Evolutionary conservation across 2,329 filamentous ascomycete genomes (phyloP).

Genomic region (Phyllosticta paracitricarpa): DNA sequence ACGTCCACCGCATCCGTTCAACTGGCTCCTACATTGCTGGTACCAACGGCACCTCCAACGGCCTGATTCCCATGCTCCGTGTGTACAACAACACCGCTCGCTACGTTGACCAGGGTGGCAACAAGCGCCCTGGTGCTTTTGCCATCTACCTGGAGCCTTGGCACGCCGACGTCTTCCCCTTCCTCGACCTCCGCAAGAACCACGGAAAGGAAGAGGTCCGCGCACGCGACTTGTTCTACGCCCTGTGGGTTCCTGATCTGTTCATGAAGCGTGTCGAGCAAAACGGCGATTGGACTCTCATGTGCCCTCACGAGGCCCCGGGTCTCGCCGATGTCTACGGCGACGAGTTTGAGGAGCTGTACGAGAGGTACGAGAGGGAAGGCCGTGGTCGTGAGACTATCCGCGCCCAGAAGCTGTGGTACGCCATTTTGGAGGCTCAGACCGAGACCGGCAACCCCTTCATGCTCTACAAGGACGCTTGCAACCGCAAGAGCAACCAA

Average conservation of each 20-base stretch:
- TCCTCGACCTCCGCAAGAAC: constrained; percentile 96
- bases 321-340: constrained; percentile 94
- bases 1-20: constrained; percentile 91
- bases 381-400: constrained; percentile 82
- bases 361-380: constrained; percentile 83
- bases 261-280: constrained; percentile 99
- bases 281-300: constrained; percentile 93
- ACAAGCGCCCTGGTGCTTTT: constrained; percentile 97
- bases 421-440: constrained; percentile 94
- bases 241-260: constrained; percentile 94
- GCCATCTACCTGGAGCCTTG: constrained; percentile 98
- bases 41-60: constrained; percentile 96
- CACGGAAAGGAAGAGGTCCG: constrained; percentile 98
- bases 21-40: constrained; percentile 97
- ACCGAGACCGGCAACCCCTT: constrained; percentile 98
- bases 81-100: constrained; percentile 99
- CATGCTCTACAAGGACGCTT: constrained; percentile 98
- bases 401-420: constrained; percentile 99
- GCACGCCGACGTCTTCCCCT: constrained; percentile 96
- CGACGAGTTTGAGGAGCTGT: constrained; percentile 91
- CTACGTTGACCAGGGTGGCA: constrained; percentile 97
- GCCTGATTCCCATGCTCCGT: constrained; percentile 92
- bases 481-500: constrained; percentile 99
- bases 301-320: constrained; percentile 95
- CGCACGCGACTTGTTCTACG: constrained; percentile 94